Conservation (phyloP, 2,329 filamentous ascomycete species). For the Pseudogymnoascus pannorum region DNA sequence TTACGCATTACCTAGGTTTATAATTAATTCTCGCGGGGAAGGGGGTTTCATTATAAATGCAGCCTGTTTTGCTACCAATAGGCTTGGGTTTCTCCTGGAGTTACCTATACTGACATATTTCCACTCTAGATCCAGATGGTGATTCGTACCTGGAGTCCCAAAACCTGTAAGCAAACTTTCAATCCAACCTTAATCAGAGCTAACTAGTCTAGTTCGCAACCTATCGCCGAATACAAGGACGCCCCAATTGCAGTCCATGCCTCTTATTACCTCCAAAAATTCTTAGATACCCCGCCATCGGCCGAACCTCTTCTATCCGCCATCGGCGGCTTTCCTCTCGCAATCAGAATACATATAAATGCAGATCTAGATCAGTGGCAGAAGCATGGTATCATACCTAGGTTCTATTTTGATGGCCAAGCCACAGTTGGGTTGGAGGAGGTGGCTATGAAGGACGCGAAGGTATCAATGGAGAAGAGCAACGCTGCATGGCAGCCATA, state of each 20-base stretch:
- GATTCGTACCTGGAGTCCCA: slow-evolving; percentile 7
- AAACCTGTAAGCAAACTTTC: slow-evolving; percentile 1
- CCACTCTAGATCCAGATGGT: not conserved
- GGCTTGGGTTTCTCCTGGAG: not conserved
- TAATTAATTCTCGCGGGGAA: not conserved
- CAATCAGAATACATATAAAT: slow-evolving; percentile 67
- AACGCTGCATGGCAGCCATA: slow-evolving; percentile 83
- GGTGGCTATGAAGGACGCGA: slow-evolving; percentile 55
- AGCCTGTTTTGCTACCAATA: not conserved
- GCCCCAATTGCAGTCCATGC: slow-evolving; percentile 80
- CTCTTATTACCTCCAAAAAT: slow-evolving; percentile 74
- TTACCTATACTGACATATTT: not conserved
- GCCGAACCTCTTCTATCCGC: slow-evolving; percentile 87
- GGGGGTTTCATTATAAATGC: not conserved
- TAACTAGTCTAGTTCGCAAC: slow-evolving; percentile 30
- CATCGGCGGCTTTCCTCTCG: slow-evolving; percentile 78
- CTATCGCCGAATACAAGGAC: slow-evolving; percentile 65
- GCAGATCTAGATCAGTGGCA: slow-evolving; percentile 68
- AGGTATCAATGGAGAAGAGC: slow-evolving; percentile 61
- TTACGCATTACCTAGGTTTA: not conserved
- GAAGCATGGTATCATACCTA: slow-evolving; percentile 60
- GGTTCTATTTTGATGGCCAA: slow-evolving; percentile 91
- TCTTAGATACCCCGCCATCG: slow-evolving; percentile 62
- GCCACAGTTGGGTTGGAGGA: slow-evolving; percentile 71
- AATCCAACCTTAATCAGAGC: not conserved